Evolutionary conservation across 2,329 filamentous ascomycete genomes (phyloP), one percentile per base, ranked within the genome.

Genomic region (Ophiostoma angusticollis): DNA sequence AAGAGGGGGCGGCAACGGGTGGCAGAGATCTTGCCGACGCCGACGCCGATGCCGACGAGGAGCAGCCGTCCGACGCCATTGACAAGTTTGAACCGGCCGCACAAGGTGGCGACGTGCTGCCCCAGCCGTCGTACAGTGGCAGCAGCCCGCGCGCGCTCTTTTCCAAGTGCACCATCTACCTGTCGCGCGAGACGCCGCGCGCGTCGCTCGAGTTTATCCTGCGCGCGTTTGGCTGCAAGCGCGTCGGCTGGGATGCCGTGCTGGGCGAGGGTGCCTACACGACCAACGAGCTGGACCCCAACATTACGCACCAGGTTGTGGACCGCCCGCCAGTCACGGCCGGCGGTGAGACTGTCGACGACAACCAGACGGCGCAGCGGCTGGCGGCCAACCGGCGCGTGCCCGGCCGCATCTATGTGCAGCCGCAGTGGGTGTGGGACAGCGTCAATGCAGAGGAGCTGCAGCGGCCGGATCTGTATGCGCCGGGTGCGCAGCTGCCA

Each of bases 351-450:
- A 64, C 58, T 16, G 64, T 50, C 18, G 42, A 37, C 31, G 75
- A 79, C 50, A 78, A 71, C 59, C 74, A 74, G 61, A 81, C 66
- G 45, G 64, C 63, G 34, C 72, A 70, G 56, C 73, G 69, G 56
- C 61, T 77, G 40, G 65, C 57, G 19, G 59, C 59, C 43, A 81
- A 84, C 52, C 76, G 76, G 47, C 77, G 86, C 45, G 80, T 96
- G 45, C 86, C 89, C n/a, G 89, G 89, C 25, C 74, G 91, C 48
- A 85, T 78, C 47, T 98, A 98, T 51, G 65, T 98, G 40, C 91
- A 98, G 64, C 91, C 91, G 16, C 91, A 98, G 58, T 98, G 93
- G 89, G 78, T 98, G 4, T 98, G 91, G 91, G 91, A 98, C 55
- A 89, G 84, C 52, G 66, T 94, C 57, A 98, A 98, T 57, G 84